Evolutionary conservation across 345 rosid species (phyloP), one percentile per base, ranked within the genome.

Genomic region (Cardiospermum halicacabum): DNA sequence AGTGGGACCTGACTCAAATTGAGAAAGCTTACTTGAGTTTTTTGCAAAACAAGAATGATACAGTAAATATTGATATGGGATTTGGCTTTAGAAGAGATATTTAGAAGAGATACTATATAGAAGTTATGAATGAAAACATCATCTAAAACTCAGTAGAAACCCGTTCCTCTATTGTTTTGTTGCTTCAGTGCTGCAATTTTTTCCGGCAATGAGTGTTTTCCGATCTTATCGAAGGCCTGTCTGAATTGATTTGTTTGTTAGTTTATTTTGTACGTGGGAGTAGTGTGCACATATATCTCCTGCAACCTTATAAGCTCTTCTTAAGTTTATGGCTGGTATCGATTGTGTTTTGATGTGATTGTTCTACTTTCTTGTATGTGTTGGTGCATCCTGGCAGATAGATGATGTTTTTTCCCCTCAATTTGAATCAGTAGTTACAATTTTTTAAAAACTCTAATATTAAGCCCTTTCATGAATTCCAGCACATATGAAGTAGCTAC

Each of bases 401-500:
- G n/a, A 30, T 7, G 48, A 59, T 59, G 12, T 40, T 25, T 25
- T 27, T 32, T 13, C 39, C 25, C 9, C 51, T 12, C 7, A 11
- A 3, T 53, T 53, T 39, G 25, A 28, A 53, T 64, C 7, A 53
- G 42, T 34, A 13, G 5, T 10, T 67, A 40, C 39, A 37, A 18
- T 36, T 47, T 7, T 31, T 65, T 28, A 31, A 24, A 39, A 28
- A 53, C 18, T 9, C 27, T 68, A 50, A 48, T 77, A 57, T 21
- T 48, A 51, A 60, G 26, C 57, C 34, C 58, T 77, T 70, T 64
- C 43, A 51, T 42, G 39, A 13, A 26, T 74, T 65, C 76, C 89
- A 93, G 97, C 86, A 90, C 96, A 53, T 93, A 88, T 67, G 98
- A 93, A 83, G 98, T 93, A 39, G 98, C 98, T 55, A 93, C 98